A percentile compares a stretch with the other conserved stretches of the same genome.
Evolutionary conservation across 2,329 filamentous ascomycete genomes (phyloP).

Genomic region (Fusarium brachygibbosum): DNA sequence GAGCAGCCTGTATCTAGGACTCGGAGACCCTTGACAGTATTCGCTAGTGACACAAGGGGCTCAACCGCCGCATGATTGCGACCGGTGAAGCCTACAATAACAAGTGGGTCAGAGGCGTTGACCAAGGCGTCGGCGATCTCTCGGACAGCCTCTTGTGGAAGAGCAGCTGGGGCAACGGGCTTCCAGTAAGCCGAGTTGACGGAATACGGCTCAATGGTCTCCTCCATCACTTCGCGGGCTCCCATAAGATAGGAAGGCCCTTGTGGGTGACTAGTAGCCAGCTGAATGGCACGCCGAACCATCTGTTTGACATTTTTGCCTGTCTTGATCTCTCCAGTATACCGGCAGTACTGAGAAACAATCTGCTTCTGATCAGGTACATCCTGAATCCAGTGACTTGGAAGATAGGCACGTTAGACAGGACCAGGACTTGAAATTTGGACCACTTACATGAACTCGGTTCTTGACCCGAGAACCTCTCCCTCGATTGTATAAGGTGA

Average conservation of each 20-base stretch:
- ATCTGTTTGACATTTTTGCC: slow-evolving; percentile 25
- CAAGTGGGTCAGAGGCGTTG: slow-evolving; percentile 17
- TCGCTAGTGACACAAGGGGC: slow-evolving; percentile 12
- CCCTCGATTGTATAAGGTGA: slow-evolving; percentile 59
- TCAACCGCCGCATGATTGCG: slow-evolving; percentile 19
- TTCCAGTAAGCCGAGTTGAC: slow-evolving; percentile 14
- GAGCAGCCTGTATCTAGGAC: slow-evolving; percentile 32
- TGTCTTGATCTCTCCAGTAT: slow-evolving; percentile 25
- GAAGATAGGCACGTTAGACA: rapidly evolving
- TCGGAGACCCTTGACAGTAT: slow-evolving; percentile 6
- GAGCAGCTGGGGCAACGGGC: slow-evolving; percentile 2
- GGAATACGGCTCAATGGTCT: slow-evolving; percentile 29
- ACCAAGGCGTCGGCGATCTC: slow-evolving; percentile 6
- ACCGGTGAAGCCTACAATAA: slow-evolving; percentile 25
- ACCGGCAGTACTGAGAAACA: slow-evolving; percentile 26
- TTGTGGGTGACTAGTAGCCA: slow-evolving; percentile 45
- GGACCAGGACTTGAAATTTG: rapidly evolving
- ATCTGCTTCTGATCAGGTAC: slow-evolving; percentile 34
- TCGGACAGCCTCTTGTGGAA: not conserved
- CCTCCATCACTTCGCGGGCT: slow-evolving; percentile 46
- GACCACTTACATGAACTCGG: slow-evolving; percentile 23
- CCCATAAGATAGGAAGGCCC: slow-evolving; percentile 49
- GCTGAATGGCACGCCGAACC: slow-evolving; percentile 35
- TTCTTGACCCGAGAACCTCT: slow-evolving; percentile 20
- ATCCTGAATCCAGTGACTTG: slow-evolving; percentile 39